phyloP scores from a whole-genome alignment of 176 grass and related monocot genomes.

The Oryza brachyantha region DNA sequence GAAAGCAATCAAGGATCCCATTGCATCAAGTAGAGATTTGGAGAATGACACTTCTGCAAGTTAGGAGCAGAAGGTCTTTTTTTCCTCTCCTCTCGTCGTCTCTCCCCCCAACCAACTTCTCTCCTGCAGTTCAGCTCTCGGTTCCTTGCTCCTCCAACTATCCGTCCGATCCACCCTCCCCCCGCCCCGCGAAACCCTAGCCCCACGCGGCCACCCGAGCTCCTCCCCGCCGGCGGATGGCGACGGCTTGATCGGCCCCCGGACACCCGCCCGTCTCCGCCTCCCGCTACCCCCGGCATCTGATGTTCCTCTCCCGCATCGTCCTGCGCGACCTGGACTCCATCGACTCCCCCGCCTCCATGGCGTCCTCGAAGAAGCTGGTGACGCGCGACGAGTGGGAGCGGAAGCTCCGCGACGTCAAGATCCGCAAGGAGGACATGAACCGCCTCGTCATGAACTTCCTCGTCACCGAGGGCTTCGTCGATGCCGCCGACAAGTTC shows the following conservation, averaged over 20 bases:
- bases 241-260: conserved; percentile 23
- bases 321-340: conserved; percentile 50
- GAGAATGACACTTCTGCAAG: not conserved
- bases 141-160: conserved; percentile 11
- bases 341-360: conserved; percentile 40
- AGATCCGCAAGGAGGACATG: conserved; percentile 96
- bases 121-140: not conserved
- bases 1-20: not conserved
- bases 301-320: conserved; percentile 76
- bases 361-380: conserved; percentile 83
- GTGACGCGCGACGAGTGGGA: conserved; percentile 91
- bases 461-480: conserved; percentile 89
- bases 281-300: conserved; percentile 24
- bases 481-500: conserved; percentile 93
- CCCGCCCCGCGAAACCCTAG: conserved; percentile 45
- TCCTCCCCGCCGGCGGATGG: conserved; percentile 25
- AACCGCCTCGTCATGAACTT: conserved; percentile 94
- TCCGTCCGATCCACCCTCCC: conserved; percentile 11
- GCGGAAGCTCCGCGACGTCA: conserved; percentile 85
- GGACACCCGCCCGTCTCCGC: not conserved
- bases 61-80: not conserved
- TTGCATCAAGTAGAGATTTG: too few species aligned
- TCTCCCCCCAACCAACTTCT: conserved; percentile 10
- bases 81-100: not conserved
- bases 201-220: not conserved